Evolutionary conservation across 352 stramenopile species (phyloP), one percentile per base, ranked within the genome.

Genomic region (Bremia lactucae): DNA sequence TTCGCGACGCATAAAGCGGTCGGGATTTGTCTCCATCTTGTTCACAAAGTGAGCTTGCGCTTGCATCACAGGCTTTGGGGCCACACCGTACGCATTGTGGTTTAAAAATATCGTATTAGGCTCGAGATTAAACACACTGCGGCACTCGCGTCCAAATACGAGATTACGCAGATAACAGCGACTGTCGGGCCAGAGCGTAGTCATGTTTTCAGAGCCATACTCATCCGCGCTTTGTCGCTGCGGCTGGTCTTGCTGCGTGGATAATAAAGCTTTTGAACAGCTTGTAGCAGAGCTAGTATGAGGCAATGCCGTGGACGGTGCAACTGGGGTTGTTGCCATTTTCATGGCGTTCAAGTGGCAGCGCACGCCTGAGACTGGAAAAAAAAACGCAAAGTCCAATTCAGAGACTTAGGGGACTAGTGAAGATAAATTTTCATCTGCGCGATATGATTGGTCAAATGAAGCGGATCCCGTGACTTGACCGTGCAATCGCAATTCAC

Each of bases 1-100:
- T 40, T 92, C 79, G 24, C 68, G 71, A 2, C 79, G 74, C 52
- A 89, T 72, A 54, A 88, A 92, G n/a, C 77, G 63, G 48, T 92
- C 79, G 3, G 79, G 79, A 25, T 89, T 89, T 55, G 71, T 72
- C 56, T 92, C 79, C 79, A 92, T 89, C 62, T 83, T 76, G 61
- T 87, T 87, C 16, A 88, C 75, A 46, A 88, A 88, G 48, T 88
- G 72, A 9, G 76, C 77, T 18, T 91, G 79, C 21, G 79, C 79
- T 49, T 86, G 73, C 40, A 91, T 74, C 11, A 91, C 79, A 40
- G 70, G 65, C 46, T 81, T 83, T 14, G 69, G 72, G 0, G 79
- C 62, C 34, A 80, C 80, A 44, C 79, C 79, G 50, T 81, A 91
- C 21, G 71, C 68, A 55, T 87, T 87, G 39, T 88, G 79, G 54